Base-by-base conservation (phyloP, 176 grass and related monocot genomes). In the Zoysia pacifica region DNA sequence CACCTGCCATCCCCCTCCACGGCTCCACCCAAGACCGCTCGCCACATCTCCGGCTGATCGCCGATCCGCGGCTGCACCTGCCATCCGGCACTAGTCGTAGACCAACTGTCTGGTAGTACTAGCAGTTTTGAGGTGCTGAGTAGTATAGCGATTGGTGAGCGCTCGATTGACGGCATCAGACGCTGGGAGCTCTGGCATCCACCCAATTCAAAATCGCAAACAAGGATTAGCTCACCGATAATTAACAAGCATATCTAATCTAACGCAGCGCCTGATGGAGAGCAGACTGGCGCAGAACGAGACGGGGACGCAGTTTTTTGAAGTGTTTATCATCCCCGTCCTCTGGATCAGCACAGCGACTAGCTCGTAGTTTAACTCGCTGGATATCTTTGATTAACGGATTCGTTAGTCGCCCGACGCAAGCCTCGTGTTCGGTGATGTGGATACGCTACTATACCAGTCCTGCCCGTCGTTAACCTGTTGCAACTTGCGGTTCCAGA, bases 231-330 rank as follows among this genome's bases (percentile, higher is more conserved):
- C 5, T 85, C 82, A 89, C 51, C 49, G 11, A 28, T 1, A 11
- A 81, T 85, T 85, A 89, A 85, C 72, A 89, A 85, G 10, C 11
- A 72, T 85, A 89, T 89, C 82, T 62, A 62, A 79, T 9, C 8
- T 28, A 64, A 47, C 18, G 76, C 12, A 4, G 36, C 36, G 7
- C 12, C 50, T 7, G 82, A 58, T 80, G 0, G 48, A 66, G 66
- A 42, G 36, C 40, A 60, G 49, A 60, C 61, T 51, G 77, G 10
- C 60, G 46, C 45, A 65, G 46, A 41, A 15, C 35, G 9, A 38
- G 37, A 7, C 11, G 40, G 35, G 54, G 63, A 35, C 58, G n/a
- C 77, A 19, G 64, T 80, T 74, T 80, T 39, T 6, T 47, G 28
- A 11, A 43, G 41, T 60, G 55, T n/a, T 4, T 16, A 71, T 37